phyloP scores from a whole-genome alignment of 306 rosid genomes.

The Rosa rugosa region DNA sequence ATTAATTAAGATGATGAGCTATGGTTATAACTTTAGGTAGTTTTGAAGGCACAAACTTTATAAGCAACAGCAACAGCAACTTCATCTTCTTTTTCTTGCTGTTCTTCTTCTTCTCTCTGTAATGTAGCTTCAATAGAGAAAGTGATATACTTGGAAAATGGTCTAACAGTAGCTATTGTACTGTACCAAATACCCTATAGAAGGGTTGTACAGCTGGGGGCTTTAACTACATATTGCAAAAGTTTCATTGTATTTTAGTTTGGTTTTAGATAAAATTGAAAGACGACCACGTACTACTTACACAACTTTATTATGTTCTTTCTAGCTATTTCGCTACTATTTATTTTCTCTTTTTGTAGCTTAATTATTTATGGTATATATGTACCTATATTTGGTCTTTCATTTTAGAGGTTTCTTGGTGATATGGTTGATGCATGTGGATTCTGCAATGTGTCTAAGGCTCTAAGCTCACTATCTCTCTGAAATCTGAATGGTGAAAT shows the following conservation, averaged over 20 bases:
- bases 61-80: background rate
- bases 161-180: background rate
- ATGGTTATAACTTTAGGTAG: too few species aligned
- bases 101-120: background rate
- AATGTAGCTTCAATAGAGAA: background rate
- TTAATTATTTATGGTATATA: background rate
- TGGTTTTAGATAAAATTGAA: background rate
- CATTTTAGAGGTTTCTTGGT: slow-evolving; percentile 26
- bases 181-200: background rate
- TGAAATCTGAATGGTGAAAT: background rate
- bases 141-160: background rate
- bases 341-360: background rate
- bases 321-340: background rate
- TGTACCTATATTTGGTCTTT: background rate
- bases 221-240: background rate
- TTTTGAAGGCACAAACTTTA: background rate
- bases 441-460: background rate
- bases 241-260: slow-evolving; percentile 7
- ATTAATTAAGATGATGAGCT: slow-evolving; percentile 16
- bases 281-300: background rate
- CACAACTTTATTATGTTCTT: background rate
- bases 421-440: background rate
- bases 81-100: background rate
- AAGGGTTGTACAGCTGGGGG: background rate
- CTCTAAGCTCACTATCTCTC: slow-evolving; percentile 17